Conservation (phyloP, 371 early-diverging fungal genomes). For the Haplosporangium sp. region DNA sequence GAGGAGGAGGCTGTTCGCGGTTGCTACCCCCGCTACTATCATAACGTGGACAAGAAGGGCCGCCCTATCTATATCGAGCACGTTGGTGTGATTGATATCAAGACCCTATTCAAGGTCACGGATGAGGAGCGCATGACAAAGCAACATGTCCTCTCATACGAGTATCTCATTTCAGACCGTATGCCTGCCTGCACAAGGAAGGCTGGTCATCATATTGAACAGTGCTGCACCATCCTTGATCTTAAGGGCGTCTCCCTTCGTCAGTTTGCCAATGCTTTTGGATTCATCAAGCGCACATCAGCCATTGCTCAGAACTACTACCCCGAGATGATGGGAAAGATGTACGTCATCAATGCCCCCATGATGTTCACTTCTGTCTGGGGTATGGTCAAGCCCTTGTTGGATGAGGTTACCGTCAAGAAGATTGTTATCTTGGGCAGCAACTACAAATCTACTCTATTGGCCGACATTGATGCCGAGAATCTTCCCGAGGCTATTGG, state of each 20-base stretch:
- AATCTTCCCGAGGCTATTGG: slow-evolving; percentile 70
- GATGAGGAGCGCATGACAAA: slow-evolving; percentile 71
- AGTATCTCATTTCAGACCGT: slow-evolving; percentile 67
- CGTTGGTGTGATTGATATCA: slow-evolving; percentile 68
- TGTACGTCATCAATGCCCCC: slow-evolving; percentile 83
- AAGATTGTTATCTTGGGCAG: slow-evolving; percentile 75
- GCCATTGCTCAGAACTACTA: slow-evolving; percentile 82
- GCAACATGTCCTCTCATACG: slow-evolving; percentile 77
- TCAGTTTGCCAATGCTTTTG: slow-evolving; percentile 66
- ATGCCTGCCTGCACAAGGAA: slow-evolving; percentile 69
- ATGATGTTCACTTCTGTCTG: slow-evolving; percentile 79
- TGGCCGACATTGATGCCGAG: slow-evolving; percentile 68
- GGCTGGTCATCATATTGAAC: slow-evolving; percentile 70
- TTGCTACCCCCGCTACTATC: slow-evolving; percentile 81
- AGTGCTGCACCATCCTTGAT: slow-evolving; percentile 79
- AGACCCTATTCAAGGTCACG: slow-evolving; percentile 69
- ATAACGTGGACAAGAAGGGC: slow-evolving; percentile 78
- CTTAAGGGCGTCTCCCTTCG: slow-evolving; percentile 73
- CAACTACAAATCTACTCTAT: slow-evolving; percentile 64
- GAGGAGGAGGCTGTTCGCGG: slow-evolving; percentile 60
- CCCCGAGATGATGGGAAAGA: slow-evolving; percentile 81
- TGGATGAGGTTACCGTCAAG: slow-evolving; percentile 78
- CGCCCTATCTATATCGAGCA: slow-evolving; percentile 81
- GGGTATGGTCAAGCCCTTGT: slow-evolving; percentile 72
- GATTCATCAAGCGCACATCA: slow-evolving; percentile 71